Evolutionary conservation across 345 rosid species (phyloP), one percentile per base, ranked within the genome.

Genomic region (Populus tremula): DNA sequence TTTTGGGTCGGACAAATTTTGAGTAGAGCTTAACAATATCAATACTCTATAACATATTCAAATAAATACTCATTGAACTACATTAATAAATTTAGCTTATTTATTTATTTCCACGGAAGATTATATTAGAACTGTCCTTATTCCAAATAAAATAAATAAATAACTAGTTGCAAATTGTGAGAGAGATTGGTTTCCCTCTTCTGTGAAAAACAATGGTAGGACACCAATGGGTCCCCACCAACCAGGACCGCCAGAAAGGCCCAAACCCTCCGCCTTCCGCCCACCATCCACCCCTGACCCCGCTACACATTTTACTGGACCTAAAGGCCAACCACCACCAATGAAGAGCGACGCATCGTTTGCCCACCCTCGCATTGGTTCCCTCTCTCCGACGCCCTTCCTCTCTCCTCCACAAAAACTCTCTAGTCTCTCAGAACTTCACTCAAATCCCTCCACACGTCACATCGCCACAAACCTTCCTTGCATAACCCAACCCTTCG

Each of bases 361-460:
- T 36, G n/a, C 69, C 35, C 20, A 35, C 43, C 21, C 70, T 56
- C 77, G 1, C 84, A 86, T 41, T 86, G 89, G 85, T 82, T 82
- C 27, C 63, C 23, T 66, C 84, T 87, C 81, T 82, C 88, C 87
- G 72, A 85, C 86, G 87, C 90, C 88, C 87, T 78, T 73, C 18
- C 16, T 10, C 18, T 5, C 7, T n/a, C 36, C 56, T 47, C n/a
- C 29, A 41, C 79, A 74, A 62, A 77, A 62, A 31, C 53, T 31
- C 74, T 21, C 35, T 17, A 49, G n/a, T 47, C 25, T 21, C 47
- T 21, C 65, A 6, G 53, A 69, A 74, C 9, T 73, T 79, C 77
- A 74, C 77, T 67, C 82, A 18, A 80, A 78, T 82, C 83, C 76
- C 59, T 81, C 76, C 64, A 81, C 56, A 80, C 80, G 70, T 71